Evolutionary conservation across 2,329 filamentous ascomycete species (phyloP), one percentile per base, ranked within the genome.

Genomic region (Nectriaceae sp.): DNA sequence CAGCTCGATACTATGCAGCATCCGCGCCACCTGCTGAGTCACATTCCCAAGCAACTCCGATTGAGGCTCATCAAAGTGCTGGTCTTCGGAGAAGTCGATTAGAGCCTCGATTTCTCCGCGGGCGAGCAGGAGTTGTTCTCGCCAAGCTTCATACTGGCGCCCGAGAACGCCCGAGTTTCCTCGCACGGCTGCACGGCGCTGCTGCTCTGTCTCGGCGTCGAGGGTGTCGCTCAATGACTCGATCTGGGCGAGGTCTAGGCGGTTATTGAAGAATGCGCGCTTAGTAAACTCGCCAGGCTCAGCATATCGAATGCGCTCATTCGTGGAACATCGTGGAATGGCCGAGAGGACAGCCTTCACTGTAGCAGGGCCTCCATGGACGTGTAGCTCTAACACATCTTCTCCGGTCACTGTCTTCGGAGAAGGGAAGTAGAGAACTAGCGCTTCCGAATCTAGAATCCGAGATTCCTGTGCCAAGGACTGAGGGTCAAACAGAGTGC

Each of bases 81-180:
- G 93, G 63, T 97, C 94, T 67, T 99, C 94, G 1, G 90, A 88
- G 66, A 99, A 99, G 70, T 99, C 94, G 53, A 99, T 97, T 57
- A 99, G 73, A 0, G 94, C 94, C 70, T 99, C 94, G 33, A 99
- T 78, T 71, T 97, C 92, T 10, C 90, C 94, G 2, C 94, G 83
- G 10, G 92, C 92, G 53, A 87, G 79, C 5, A 97, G 75, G 16
- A 99, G 72, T 55, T 84, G 77, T 54, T 82, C 75, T 21, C 93
- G 84, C 94, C 94, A 99, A 10, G 63, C 62, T 58, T 97, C 91
- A 67, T 99, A 99, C 16, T 84, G 84, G 50, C 78, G 77, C 0
- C 89, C 84, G 11, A 97, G 75, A 0, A 77, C 71, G 19, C 86
- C 85, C 3, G 84, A 88, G 22, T 84, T 84, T 5, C 91, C 91